Percentiles rank a stretch among this genome's conserved stretches.
phyloP scores from a whole-genome alignment of 2,329 filamentous ascomycete species.

The Lomentospora prolificans region DNA sequence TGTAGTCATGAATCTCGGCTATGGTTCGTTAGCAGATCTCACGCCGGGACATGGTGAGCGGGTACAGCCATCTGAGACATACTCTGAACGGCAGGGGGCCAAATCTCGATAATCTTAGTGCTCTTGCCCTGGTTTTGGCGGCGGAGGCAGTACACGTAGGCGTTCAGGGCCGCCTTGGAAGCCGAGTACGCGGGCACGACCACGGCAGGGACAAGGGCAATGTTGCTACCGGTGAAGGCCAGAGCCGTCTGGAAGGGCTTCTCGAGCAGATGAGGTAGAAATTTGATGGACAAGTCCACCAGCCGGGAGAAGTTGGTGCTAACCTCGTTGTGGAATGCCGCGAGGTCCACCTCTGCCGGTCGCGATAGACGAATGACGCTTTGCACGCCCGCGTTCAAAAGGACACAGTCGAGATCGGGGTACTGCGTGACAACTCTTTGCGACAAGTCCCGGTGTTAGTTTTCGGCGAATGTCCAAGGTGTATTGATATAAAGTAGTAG shows the following conservation, averaged over 20 bases:
- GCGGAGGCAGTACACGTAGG: slow-evolving; percentile 16
- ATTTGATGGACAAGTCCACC: slow-evolving; percentile 18
- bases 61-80: background rate
- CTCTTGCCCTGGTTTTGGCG: slow-evolving; percentile 12
- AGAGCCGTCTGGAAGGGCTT: slow-evolving; percentile 10
- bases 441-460: slow-evolving; percentile 27
- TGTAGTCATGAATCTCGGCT: slow-evolving; percentile 18
- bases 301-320: slow-evolving; percentile 19
- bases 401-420: background rate
- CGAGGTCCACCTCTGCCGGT: slow-evolving; percentile 19
- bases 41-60: background rate
- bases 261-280: slow-evolving; percentile 18
- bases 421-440: background rate
- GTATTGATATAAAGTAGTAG: too few species aligned
- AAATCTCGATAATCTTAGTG: slow-evolving; percentile 18
- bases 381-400: slow-evolving; percentile 17
- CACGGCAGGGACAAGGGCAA: slow-evolving; percentile 12
- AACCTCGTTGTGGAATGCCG: slow-evolving; percentile 17
- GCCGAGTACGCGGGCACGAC: slow-evolving; percentile 18
- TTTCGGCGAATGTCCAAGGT: too few species aligned
- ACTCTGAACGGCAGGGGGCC: slow-evolving; percentile 20
- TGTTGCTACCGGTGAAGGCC: slow-evolving; percentile 14
- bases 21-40: background rate
- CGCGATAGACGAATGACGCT: slow-evolving; percentile 22
- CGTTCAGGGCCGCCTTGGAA: slow-evolving; percentile 18